A percentile compares a stretch with the other conserved stretches of the same genome.
These are phyloP conservation scores for Cymbidium sinense DNA, from an alignment of 106 monocot species.

Conservation along the genomic window DNA sequence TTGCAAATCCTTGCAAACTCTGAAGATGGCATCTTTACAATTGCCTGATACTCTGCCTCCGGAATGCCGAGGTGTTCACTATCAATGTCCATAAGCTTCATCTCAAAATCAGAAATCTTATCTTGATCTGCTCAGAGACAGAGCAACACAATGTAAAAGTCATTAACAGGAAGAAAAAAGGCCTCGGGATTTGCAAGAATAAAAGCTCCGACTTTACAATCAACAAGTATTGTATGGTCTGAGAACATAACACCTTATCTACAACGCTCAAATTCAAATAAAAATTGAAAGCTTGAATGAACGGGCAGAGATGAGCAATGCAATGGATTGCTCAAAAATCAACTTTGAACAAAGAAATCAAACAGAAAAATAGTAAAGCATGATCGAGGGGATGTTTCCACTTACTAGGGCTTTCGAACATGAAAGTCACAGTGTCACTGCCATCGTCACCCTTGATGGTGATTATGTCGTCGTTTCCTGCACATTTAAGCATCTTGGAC, in stretches of 20 bases:
- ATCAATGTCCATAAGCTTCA: conserved; percentile 29
- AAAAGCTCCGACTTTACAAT: no score
- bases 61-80: conserved; percentile 27
- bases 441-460: conserved; percentile 26
- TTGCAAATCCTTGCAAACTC: conserved; percentile 24
- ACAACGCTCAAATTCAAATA: no score
- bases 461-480: conserved; percentile 20
- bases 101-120: conserved; percentile 25
- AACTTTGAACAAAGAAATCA: no score
- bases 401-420: conserved; percentile 23
- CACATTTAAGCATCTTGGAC: conserved; percentile 33
- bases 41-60: conserved; percentile 22
- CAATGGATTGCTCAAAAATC: no score
- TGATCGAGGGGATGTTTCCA: not conserved
- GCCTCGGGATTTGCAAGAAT: no score
- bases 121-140: conserved; percentile 9
- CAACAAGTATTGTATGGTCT: no score
- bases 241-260: no score
- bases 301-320: no score
- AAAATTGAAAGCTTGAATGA: no score
- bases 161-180: not conserved
- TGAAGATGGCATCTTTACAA: conserved; percentile 16
- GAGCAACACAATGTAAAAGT: no score
- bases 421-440: conserved; percentile 26
- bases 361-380: not conserved